Conservation (phyloP, 140 eudicot species). For the Bidens hawaiensis region DNA sequence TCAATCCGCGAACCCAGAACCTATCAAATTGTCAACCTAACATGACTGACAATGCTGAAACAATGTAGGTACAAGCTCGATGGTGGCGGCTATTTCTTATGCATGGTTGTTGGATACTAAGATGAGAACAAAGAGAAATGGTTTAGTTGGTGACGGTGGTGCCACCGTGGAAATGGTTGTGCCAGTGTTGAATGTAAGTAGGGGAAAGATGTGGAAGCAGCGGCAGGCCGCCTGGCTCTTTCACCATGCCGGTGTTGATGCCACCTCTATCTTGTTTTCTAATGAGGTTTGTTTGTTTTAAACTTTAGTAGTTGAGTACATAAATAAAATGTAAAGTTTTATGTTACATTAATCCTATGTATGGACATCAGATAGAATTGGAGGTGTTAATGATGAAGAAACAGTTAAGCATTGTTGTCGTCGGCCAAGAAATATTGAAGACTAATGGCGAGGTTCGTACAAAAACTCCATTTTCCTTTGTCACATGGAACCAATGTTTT, state of each 20-base stretch:
- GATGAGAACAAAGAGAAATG: constrained; percentile 33
- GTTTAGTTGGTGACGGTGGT: constrained; percentile 16
- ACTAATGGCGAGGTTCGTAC: constrained; percentile 55
- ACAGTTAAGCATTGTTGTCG: constrained; percentile 61
- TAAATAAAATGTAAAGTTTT: background rate
- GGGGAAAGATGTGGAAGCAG: constrained; percentile 88
- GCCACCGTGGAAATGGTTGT: constrained; percentile 42
- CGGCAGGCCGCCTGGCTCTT: constrained; percentile 82
- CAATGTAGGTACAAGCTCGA: constrained; percentile 70
- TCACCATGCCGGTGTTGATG: constrained; percentile 71
- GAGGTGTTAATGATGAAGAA: constrained; percentile 75
- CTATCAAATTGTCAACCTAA: too few species aligned
- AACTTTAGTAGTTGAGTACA: background rate
- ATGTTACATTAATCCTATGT: constrained; percentile 2
- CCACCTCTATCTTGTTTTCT: constrained; percentile 55
- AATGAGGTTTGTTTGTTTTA: constrained; percentile 52
- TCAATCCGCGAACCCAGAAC: too few species aligned
- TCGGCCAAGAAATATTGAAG: constrained; percentile 73
- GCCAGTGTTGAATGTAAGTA: constrained; percentile 71
- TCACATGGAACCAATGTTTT: too few species aligned
- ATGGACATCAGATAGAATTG: constrained; percentile 58
- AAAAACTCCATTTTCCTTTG: background rate
- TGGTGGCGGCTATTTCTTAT: constrained; percentile 77
- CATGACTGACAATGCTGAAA: constrained; percentile 4
- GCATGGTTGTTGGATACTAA: constrained; percentile 63